phyloP scores from a whole-genome alignment of 768 basidiomycete species.

The Asterophora lycoperdoides region DNA sequence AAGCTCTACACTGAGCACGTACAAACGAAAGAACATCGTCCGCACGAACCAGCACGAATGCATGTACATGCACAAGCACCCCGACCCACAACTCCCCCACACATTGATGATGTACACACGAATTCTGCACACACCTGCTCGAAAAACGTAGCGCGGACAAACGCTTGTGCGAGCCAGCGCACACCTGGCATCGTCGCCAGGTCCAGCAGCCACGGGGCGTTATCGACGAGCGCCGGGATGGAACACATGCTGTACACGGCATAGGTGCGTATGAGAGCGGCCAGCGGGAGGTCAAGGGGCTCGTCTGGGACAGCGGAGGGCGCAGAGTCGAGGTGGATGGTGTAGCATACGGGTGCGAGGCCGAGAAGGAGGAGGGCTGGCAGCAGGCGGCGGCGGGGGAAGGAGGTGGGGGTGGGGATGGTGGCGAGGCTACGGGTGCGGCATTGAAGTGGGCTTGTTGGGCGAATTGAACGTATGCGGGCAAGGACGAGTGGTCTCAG shows the following conservation, averaged over 20 bases:
- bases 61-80: too few species aligned
- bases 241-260: constrained; percentile 81
- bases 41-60: too few species aligned
- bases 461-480: too few species aligned
- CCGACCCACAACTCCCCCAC: too few species aligned
- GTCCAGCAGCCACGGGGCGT: constrained; percentile 62
- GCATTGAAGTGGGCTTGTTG: too few species aligned
- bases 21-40: too few species aligned
- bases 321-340: constrained; percentile 13
- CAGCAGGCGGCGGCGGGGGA: neutral
- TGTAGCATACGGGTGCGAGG: neutral
- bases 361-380: constrained; percentile 14
- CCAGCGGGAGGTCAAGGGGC: constrained; percentile 23
- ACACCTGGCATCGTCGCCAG: constrained; percentile 55
- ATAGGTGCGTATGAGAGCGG: constrained; percentile 63
- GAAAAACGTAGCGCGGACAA: constrained; percentile 83
- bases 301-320: constrained; percentile 5
- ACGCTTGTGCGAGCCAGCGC: constrained; percentile 55
- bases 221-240: constrained; percentile 69
- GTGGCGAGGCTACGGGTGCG: too few species aligned
- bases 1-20: too few species aligned
- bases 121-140: too few species aligned
- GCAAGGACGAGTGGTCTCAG: too few species aligned
- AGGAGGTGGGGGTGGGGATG: too few species aligned
- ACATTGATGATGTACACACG: too few species aligned